Base-by-base conservation (phyloP, 345 rosid genomes). In the Ceriops tagal region DNA sequence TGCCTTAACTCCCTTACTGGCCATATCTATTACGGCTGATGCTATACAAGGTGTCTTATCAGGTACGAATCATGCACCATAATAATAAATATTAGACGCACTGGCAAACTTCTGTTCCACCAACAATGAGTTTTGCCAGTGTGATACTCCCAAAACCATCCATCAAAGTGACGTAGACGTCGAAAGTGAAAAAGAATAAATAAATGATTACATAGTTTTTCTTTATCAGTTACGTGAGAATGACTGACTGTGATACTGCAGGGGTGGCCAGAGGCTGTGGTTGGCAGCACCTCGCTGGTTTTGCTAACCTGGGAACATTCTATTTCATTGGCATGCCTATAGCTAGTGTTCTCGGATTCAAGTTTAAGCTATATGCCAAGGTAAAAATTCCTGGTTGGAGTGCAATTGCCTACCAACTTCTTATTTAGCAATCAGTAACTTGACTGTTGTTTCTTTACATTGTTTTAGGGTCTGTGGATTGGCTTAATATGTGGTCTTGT, bases 241-340 rank as follows among this genome's bases (percentile, higher is more conserved):
- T n/a, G n/a, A 7, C 37, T n/a, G 5, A 6, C 10, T 8, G 5
- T 3, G 18, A 22, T 21, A 22, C 59, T 56, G 55, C 65, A 88
- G 97, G 97, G 69, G 93, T 88, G 56, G 85, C 86, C 0, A 85
- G 96, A 78, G 97, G 92, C 37, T 83, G 96, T 8, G 97, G 92
- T 18, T 89, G 93, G 93, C 93, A 93, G 62, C 86, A 73, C 1
- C 49, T 87, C 59, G 98, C 76, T 5, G 80, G 82, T 1, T 62
- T 70, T 61, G 84, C 70, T 18, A 89, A 91, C 67, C 73, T 91
- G 35, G 84, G 66, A 20, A 79, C 89, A 19, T 86, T 83, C 28
- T 89, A 79, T 72, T 27, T 74, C 1, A 73, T 88, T 49, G 92
- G 90, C 59, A 71, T 86, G 82, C 91, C 89, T 0, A 66, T 85